These are phyloP conservation scores for Phoma sp. DNA, from an alignment of 2,329 filamentous ascomycete genomes.

Conservation along the genomic window DNA sequence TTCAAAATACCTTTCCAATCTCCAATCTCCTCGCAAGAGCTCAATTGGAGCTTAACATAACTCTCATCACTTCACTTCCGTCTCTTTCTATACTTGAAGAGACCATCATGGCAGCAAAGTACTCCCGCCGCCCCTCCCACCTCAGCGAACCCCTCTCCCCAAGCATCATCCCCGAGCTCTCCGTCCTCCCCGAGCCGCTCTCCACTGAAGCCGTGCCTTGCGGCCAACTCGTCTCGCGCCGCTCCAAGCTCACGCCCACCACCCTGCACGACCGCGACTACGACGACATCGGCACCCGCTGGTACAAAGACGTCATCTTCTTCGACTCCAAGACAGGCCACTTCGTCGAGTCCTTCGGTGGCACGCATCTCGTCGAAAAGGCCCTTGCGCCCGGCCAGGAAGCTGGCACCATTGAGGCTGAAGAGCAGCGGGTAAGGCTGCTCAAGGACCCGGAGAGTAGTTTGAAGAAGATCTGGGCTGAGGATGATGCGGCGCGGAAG, in stretches of 20 bases:
- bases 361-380: conserved; percentile 40
- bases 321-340: conserved; percentile 30
- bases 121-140: conserved; percentile 38
- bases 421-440: conserved; percentile 41
- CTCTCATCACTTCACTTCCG: conserved; percentile 18
- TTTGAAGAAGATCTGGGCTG: conserved; percentile 34
- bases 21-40: background rate
- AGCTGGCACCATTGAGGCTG: conserved; percentile 45
- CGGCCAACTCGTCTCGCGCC: conserved; percentile 43
- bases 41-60: conserved; percentile 12
- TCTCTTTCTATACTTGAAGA: conserved; percentile 1
- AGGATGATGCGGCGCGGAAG: conserved; percentile 29
- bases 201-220: conserved; percentile 35
- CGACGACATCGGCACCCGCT: conserved; percentile 44
- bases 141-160: conserved; percentile 40
- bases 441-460: conserved; percentile 40
- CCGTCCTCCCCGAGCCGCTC: conserved; percentile 42
- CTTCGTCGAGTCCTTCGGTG: conserved; percentile 43
- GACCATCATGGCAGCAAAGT: conserved; percentile 34
- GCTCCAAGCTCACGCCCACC: conserved; percentile 37
- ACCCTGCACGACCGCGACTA: conserved; percentile 44
- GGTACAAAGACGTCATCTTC: conserved; percentile 49
- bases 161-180: conserved; percentile 42
- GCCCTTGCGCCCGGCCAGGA: conserved; percentile 34
- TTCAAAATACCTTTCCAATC: background rate